These are phyloP conservation scores for Haematococcus lacustris DNA, from an alignment of 139 green algal genomes.

Conservation along the genomic window DNA sequence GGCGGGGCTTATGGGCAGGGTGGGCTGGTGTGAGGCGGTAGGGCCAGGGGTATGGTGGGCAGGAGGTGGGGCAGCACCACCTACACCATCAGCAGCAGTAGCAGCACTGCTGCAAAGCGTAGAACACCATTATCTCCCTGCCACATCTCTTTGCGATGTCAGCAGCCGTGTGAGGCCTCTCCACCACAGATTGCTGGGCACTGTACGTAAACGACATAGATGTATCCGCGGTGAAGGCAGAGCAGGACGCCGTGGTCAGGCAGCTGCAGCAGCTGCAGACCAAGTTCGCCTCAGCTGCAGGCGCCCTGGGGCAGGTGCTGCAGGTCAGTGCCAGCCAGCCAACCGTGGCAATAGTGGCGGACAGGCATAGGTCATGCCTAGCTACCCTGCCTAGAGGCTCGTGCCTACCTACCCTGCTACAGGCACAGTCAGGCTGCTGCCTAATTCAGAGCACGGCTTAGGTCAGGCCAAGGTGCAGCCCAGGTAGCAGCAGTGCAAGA, in stretches of 20 bases:
- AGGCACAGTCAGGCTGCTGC: not conserved
- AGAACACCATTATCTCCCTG: slow-evolving; percentile 90
- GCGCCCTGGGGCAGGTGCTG: not conserved
- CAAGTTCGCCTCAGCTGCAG: not conserved
- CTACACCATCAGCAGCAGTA: too few relatives aligned
- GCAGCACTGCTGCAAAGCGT: slow-evolving; percentile 77
- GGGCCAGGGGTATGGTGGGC: too few relatives aligned
- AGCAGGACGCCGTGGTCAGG: not conserved
- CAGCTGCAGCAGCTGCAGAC: not conserved
- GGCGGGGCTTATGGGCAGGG: too few relatives aligned
- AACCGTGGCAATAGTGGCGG: not conserved
- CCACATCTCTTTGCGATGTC: too few relatives aligned
- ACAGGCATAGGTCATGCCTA: not conserved
- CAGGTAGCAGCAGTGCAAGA: too few relatives aligned
- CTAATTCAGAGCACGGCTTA: not conserved
- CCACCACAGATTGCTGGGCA: not conserved
- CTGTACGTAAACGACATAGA: slow-evolving; percentile 1
- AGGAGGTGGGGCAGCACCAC: too few relatives aligned
- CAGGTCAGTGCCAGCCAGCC: too few relatives aligned
- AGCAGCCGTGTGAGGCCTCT: too few relatives aligned
- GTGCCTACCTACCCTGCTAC: not conserved
- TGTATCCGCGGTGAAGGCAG: not conserved
- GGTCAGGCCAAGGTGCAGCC: not conserved
- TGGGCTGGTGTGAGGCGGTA: too few relatives aligned
- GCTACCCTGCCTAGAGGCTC: not conserved